Evolutionary conservation across 2,329 filamentous ascomycete species (phyloP).

Genomic region (Aureobasidium sp.): DNA sequence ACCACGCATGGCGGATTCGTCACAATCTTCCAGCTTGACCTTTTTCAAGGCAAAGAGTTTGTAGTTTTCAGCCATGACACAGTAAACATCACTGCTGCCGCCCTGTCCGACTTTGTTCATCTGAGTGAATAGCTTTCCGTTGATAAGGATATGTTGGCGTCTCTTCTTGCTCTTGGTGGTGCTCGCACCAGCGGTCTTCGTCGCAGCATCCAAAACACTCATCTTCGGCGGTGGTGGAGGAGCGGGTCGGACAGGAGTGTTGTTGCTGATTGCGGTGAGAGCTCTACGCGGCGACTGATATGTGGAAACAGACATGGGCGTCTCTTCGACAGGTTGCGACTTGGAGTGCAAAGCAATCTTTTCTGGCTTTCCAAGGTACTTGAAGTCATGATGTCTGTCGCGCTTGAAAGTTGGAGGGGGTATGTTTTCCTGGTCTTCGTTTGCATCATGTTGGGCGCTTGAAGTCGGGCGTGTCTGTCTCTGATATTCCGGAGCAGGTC

Average conservation of each 20-base stretch:
- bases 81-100: slow-evolving; percentile 89
- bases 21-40: slow-evolving; percentile 82
- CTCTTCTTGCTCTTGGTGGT: slow-evolving; percentile 68
- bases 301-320: slow-evolving; percentile 24
- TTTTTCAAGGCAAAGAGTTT: slow-evolving; percentile 92
- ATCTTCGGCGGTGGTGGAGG: slow-evolving; percentile 84
- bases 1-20: slow-evolving; percentile 72
- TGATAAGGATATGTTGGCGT: slow-evolving; percentile 76
- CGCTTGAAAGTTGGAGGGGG: slow-evolving; percentile 60
- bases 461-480: slow-evolving; percentile 39
- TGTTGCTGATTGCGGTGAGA: slow-evolving; percentile 48
- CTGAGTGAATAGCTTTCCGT: slow-evolving; percentile 82
- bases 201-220: slow-evolving; percentile 89
- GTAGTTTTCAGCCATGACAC: slow-evolving; percentile 93
- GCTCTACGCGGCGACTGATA: slow-evolving; percentile 32
- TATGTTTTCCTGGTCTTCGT: slow-evolving; percentile 79
- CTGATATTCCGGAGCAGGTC: slow-evolving; percentile 22
- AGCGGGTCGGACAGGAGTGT: slow-evolving; percentile 65
- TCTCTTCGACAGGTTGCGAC: slow-evolving; percentile 34
- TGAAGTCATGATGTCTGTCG: slow-evolving; percentile 47
- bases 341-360: slow-evolving; percentile 44
- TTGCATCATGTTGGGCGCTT: slow-evolving; percentile 52
- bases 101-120: slow-evolving; percentile 87
- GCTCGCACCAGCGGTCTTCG: slow-evolving; percentile 70
- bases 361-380: slow-evolving; percentile 47